These are phyloP conservation scores for Candida tibetensis DNA, from an alignment of 805 yeast species.

Conservation along the genomic window DNA sequence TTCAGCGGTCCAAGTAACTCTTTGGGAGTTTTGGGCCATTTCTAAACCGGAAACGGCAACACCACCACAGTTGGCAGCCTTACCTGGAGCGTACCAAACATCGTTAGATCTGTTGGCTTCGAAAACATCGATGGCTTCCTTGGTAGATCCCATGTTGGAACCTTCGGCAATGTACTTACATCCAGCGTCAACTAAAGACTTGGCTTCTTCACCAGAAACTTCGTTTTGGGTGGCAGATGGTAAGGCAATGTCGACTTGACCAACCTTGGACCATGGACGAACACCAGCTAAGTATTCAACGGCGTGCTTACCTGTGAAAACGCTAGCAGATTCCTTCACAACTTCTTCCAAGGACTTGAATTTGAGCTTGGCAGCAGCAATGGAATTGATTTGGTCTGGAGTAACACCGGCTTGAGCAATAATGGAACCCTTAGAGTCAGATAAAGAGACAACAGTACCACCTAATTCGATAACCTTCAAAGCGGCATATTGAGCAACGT, in stretches of 20 bases:
- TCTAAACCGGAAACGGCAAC: slow-evolving; percentile 97
- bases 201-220: slow-evolving; percentile 95
- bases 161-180: slow-evolving; percentile 96
- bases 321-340: slow-evolving; percentile 48
- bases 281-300: slow-evolving; percentile 88
- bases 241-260: slow-evolving; percentile 89
- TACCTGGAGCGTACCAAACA: slow-evolving; percentile 99
- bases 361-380: slow-evolving; percentile 75
- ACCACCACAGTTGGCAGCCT: slow-evolving; percentile 99
- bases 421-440: slow-evolving; percentile 93
- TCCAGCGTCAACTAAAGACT: slow-evolving; percentile 89
- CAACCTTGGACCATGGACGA: slow-evolving; percentile 94
- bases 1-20: slow-evolving; percentile 86
- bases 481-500: slow-evolving; percentile 99
- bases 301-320: slow-evolving; percentile 50
- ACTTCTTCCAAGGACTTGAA: slow-evolving; percentile 74
- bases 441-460: slow-evolving; percentile 87
- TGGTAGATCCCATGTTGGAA: slow-evolving; percentile 98
- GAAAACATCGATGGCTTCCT: slow-evolving; percentile 92
- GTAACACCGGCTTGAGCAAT: slow-evolving; percentile 80
- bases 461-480: slow-evolving; percentile 96
- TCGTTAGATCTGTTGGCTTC: slow-evolving; percentile 71
- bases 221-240: slow-evolving; percentile 99
- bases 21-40: slow-evolving; percentile 99
- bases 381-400: slow-evolving; percentile 70